Evolutionary conservation across 768 basidiomycete genomes (phyloP).

Genomic region (Tylopilus sp.): DNA sequence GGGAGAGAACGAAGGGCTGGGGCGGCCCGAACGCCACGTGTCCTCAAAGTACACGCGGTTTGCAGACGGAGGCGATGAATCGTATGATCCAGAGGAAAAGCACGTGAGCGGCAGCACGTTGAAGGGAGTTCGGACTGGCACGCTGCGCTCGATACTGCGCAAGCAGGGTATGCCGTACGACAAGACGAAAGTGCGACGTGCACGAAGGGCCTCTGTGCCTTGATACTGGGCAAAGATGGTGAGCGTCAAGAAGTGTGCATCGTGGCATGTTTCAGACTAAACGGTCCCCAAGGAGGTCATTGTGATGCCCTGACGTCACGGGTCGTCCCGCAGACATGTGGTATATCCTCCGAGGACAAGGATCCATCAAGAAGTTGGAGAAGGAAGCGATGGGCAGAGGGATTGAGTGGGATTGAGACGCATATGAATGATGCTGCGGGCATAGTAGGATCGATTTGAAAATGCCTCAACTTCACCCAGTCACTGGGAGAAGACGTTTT

Average conservation of each 20-base stretch:
- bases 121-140: no score
- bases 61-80: no score
- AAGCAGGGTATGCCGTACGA: conserved; percentile 10
- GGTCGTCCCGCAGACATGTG: background rate
- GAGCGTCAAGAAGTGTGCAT: background rate
- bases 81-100: no score
- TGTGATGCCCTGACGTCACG: background rate
- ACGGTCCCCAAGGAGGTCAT: no score
- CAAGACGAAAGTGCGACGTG: background rate
- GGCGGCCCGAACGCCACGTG: background rate
- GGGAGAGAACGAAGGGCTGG: background rate
- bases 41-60: conserved; percentile 15
- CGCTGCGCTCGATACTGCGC: conserved; percentile 15
- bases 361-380: background rate
- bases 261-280: background rate
- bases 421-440: background rate
- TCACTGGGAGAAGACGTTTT: background rate
- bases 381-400: background rate
- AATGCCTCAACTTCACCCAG: background rate
- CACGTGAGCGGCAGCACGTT: no score
- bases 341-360: background rate
- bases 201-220: conserved; percentile 6
- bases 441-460: background rate
- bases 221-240: background rate
- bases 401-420: background rate